phyloP scores from a whole-genome alignment of 371 early-diverging fungal species.

The Basidiobolus meristosporus region DNA sequence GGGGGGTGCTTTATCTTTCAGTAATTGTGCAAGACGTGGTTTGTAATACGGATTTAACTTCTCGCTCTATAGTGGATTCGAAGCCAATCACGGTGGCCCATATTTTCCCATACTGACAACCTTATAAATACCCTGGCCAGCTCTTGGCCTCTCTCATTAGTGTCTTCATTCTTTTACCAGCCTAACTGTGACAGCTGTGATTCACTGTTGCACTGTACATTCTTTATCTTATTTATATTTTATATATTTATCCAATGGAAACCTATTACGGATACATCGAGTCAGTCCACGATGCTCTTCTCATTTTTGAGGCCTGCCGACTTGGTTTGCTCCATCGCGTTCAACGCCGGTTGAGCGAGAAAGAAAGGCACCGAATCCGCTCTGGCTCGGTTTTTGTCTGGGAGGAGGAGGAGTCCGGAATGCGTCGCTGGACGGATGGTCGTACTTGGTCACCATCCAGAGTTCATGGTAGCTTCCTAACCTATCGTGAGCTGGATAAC shows the following conservation, averaged over 20 bases:
- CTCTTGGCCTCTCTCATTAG: too few species aligned
- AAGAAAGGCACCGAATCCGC: slow-evolving; percentile 50
- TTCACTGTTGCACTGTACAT: too few species aligned
- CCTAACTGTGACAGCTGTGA: too few species aligned
- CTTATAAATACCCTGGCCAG: too few species aligned
- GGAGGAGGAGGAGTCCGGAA: slow-evolving; percentile 75
- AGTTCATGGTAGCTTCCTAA: slow-evolving; percentile 58
- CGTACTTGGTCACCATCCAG: slow-evolving; percentile 77
- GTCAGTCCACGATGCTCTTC: slow-evolving; percentile 49
- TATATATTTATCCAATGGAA: slow-evolving; percentile 9
- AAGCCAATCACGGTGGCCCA: too few species aligned
- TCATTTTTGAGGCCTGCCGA: slow-evolving; percentile 61
- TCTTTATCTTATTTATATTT: too few species aligned
- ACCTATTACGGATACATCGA: slow-evolving; percentile 51
- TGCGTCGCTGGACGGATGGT: slow-evolving; percentile 85
- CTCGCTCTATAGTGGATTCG: too few species aligned
- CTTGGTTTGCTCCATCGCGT: slow-evolving; percentile 34
- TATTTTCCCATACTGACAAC: too few species aligned
- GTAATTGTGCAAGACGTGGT: too few species aligned
- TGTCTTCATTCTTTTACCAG: too few species aligned
- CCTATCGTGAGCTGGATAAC: slow-evolving; percentile 55
- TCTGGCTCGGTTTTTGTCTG: slow-evolving; percentile 76
- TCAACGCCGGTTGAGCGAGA: slow-evolving; percentile 51
- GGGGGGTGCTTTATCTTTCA: too few species aligned
- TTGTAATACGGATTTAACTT: too few species aligned